Evolutionary conservation across 768 basidiomycete species (phyloP), one percentile per base, ranked within the genome.

Genomic region (Pisolithus marmoratus): DNA sequence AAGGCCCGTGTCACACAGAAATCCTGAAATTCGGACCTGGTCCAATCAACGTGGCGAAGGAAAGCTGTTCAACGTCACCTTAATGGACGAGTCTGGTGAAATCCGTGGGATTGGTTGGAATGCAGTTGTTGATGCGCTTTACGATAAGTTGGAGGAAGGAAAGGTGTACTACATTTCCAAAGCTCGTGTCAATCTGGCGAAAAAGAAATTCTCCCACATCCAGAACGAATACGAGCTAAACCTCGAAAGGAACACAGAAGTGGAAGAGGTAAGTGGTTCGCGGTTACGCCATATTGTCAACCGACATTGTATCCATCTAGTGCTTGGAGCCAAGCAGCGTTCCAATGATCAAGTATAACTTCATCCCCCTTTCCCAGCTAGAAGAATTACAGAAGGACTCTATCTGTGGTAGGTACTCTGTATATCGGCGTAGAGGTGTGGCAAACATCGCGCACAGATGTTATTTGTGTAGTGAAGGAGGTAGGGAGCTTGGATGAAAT

Each of bases 51-150:
- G 83, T 11, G 96, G 96, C 29, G 96, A 98, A 60, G 95, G 96
- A 36, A 94, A 97, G 64, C 74, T 98, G 15, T 98, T 99, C 73
- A 93, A 77, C 59, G 84, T 92, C 17, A 94, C 86, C 0, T 69
- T 98, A 24, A 92, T 97, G 88, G 96, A 99, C 58, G 93, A 97
- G 53, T 84, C 90, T 15, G 93, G 91, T 50, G 86, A 87, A 71
- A 98, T 99, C 63, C 79, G 85, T 51, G 95, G 78, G 1, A 98
- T 95, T 1, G 94, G 74, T 8, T 98, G 97, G 75, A 98, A 97
- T 62, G 71, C 81, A 11, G 84, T 79, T 9, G 93, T 86, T 37
- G 91, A 94, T 60, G 81, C 82, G 36, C 76, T 94, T 37, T 94
- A 86, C 69, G 81, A 88, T n/a, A 81, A 81, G 61, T 62, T 99